Conservation (phyloP, 768 basidiomycete species). For the Tricholoma terreum region DNA sequence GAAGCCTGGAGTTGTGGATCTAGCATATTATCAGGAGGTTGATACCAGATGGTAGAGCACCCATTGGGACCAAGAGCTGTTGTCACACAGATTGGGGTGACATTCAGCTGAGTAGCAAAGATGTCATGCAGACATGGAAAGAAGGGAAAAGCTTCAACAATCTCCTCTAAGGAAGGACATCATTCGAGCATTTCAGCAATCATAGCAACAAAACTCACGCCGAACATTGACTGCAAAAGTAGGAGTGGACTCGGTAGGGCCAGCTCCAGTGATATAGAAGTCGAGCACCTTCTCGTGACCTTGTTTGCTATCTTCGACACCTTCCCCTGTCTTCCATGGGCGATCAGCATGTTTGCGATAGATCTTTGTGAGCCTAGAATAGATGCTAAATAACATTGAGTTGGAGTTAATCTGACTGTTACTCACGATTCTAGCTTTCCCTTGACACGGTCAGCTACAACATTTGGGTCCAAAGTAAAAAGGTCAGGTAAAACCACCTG, state of each 20-base stretch:
- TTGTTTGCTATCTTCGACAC: conserved; percentile 8
- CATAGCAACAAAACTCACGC: conserved; percentile 22
- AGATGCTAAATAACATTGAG: conserved; percentile 9
- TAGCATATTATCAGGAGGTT: conserved; percentile 10
- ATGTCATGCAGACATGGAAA: no score
- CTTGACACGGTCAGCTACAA: conserved; percentile 13
- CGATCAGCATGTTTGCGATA: conserved; percentile 13
- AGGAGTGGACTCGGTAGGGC: conserved; percentile 17
- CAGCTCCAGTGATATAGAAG: conserved; percentile 14
- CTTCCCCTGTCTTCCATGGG: conserved; percentile 17
- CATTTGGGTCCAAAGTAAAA: conserved; percentile 9
- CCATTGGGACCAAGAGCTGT: conserved; percentile 27
- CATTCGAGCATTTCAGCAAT: neutral
- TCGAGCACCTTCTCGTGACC: neutral
- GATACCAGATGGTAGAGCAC: conserved; percentile 13
- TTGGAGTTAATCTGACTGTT: no score
- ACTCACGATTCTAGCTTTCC: no score
- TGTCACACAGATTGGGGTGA: conserved; percentile 22
- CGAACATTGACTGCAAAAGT: conserved; percentile 20
- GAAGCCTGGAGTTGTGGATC: neutral
- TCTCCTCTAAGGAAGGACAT: conserved; percentile 13
- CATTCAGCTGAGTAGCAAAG: conserved; percentile 20
- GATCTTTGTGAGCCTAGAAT: conserved; percentile 10
- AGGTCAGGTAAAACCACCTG: conserved; percentile 15
- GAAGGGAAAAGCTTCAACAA: conserved; percentile 20